Conservation (phyloP, 805 yeast species). For the Metschnikowia gelsemii region DNA sequence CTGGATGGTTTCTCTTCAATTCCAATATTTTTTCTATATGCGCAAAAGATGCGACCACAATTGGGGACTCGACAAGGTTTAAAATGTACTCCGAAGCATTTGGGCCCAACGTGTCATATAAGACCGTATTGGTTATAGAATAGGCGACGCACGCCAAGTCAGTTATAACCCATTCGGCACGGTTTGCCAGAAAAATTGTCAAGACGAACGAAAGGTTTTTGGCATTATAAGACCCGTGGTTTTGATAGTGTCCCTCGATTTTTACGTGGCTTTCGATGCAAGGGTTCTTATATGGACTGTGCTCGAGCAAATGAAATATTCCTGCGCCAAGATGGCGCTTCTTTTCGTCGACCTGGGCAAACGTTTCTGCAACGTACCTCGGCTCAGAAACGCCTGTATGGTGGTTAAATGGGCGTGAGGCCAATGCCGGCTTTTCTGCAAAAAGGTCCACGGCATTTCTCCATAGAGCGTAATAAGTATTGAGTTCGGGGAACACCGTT, state of each 20-base stretch:
- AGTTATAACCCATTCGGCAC: constrained; percentile 66
- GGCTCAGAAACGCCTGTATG: constrained; percentile 32
- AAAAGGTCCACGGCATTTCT: constrained; percentile 37
- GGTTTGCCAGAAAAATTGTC: constrained; percentile 55
- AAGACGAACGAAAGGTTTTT: constrained; percentile 44
- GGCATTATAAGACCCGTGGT: constrained; percentile 14
- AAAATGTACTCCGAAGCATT: constrained; percentile 64
- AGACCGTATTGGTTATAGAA: constrained; percentile 26
- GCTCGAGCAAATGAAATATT: constrained; percentile 27
- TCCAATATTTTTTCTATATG: constrained; percentile 14
- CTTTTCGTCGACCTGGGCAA: constrained; percentile 30
- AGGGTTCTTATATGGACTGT: constrained; percentile 22
- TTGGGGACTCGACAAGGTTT: constrained; percentile 59
- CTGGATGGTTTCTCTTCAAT: constrained; percentile 16
- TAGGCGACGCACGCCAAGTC: constrained; percentile 68
- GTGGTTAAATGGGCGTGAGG: constrained; percentile 36
- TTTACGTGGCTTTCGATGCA: constrained; percentile 24
- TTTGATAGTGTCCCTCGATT: constrained; percentile 20
- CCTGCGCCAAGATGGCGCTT: constrained; percentile 42
- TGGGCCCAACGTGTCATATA: constrained; percentile 43
- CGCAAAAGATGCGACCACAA: constrained; percentile 37
- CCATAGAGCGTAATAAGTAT: constrained; percentile 48
- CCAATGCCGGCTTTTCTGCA: constrained; percentile 45
- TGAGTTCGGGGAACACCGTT: constrained; percentile 43
- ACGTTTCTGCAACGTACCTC: constrained; percentile 30